Evolutionary conservation across 441 rosid genomes (phyloP).

Genomic region (Aleurites moluccanus): DNA sequence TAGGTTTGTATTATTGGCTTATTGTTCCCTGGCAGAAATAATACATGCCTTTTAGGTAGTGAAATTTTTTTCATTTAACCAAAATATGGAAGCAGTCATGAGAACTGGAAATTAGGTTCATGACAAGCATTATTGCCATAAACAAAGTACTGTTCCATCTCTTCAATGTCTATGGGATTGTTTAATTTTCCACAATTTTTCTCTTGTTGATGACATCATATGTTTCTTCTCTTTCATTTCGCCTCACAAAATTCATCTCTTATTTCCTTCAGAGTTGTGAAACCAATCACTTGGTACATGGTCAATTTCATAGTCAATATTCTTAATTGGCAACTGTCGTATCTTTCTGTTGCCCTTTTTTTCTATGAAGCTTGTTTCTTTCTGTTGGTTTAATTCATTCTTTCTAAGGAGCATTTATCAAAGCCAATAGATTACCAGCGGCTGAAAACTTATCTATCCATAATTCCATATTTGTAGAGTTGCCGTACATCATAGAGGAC

Average conservation of each 20-base stretch:
- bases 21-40: background rate
- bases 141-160: background rate
- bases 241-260: background rate
- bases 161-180: background rate
- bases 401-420: background rate
- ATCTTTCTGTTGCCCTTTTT: background rate
- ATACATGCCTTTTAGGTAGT: background rate
- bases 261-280: background rate
- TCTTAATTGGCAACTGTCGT: background rate
- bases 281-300: background rate
- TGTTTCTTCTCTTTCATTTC: background rate
- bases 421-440: background rate
- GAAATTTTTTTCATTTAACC: background rate
- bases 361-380: background rate
- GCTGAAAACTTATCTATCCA: background rate
- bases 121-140: background rate
- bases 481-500: background rate
- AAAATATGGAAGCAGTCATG: background rate
- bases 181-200: background rate
- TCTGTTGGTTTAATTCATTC: background rate
- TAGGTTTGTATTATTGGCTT: background rate
- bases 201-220: background rate
- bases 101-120: background rate
- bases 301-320: background rate
- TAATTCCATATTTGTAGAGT: background rate